Evolutionary conservation across 257 asterid genomes (phyloP).

Genomic region (Lycium barbarum): DNA sequence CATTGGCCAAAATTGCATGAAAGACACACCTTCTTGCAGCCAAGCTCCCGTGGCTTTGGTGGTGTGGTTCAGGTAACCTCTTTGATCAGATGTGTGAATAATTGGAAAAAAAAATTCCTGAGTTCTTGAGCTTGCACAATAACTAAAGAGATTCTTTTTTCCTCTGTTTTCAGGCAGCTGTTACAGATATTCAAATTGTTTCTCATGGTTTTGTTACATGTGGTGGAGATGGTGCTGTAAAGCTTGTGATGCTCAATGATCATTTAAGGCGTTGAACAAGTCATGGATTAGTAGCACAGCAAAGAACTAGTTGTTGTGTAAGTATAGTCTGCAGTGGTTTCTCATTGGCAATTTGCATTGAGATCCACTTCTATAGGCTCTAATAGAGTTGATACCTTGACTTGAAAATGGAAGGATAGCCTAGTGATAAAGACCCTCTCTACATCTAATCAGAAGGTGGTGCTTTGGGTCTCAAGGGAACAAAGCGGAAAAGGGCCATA

Average conservation of each 20-base stretch:
- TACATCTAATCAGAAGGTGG: slow-evolving; percentile 1
- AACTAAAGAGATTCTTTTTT: slow-evolving; percentile 32
- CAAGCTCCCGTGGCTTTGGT: slow-evolving; percentile 88
- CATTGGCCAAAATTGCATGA: slow-evolving; percentile 99
- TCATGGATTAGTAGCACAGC: background rate
- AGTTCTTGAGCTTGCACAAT: background rate
- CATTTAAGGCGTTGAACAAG: background rate
- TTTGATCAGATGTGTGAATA: slow-evolving; percentile 13
- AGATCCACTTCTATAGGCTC: slow-evolving; percentile 14
- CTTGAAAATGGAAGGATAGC: slow-evolving; percentile 11
- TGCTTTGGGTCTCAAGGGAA: slow-evolving; percentile 9
- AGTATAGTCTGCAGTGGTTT: slow-evolving; percentile 15
- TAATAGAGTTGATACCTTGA: background rate
- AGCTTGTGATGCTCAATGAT: slow-evolving; percentile 44
- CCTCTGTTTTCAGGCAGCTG: slow-evolving; percentile 69
- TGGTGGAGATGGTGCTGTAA: slow-evolving; percentile 93
- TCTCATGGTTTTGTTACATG: slow-evolving; percentile 92
- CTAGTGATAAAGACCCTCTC: background rate
- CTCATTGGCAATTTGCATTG: background rate
- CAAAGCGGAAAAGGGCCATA: background rate
- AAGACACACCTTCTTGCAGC: slow-evolving; percentile 88
- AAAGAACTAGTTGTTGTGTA: background rate
- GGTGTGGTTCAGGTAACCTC: slow-evolving; percentile 84
- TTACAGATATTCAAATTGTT: slow-evolving; percentile 85
- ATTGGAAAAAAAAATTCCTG: background rate